Evolutionary conservation across 2,329 filamentous ascomycete species (phyloP).

Genomic region (Penicillium verrucosum): DNA sequence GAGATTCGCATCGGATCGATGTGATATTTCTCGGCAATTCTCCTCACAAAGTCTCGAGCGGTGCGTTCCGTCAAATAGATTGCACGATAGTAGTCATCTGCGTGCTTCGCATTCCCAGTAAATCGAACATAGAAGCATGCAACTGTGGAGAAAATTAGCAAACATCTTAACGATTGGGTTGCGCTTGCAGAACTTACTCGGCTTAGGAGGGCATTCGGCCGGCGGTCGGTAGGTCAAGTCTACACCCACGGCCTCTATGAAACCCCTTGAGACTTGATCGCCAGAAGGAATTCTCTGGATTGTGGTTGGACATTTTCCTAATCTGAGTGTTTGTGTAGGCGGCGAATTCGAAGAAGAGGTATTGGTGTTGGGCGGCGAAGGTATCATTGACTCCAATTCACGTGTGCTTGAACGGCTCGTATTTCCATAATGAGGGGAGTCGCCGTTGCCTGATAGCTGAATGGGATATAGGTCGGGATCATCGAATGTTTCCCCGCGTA

Average conservation of each 20-base stretch:
- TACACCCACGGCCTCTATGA: conserved; percentile 90
- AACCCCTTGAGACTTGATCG: conserved; percentile 60
- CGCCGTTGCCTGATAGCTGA: conserved; percentile 34
- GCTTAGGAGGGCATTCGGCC: conserved; percentile 65
- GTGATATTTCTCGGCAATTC: conserved; percentile 74
- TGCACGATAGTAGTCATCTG: conserved; percentile 70
- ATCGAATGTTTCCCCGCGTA: conserved; percentile 45
- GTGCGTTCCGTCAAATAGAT: conserved; percentile 80
- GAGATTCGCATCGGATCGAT: conserved; percentile 70
- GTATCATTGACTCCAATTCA: conserved; percentile 34
- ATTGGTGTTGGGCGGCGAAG: conserved; percentile 42
- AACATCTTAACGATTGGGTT: not conserved
- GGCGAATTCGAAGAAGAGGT: conserved; percentile 41
- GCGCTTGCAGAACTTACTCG: conserved; percentile 47
- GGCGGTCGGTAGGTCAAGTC: conserved; percentile 81
- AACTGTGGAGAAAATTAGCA: conserved; percentile 50
- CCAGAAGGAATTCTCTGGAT: conserved; percentile 27
- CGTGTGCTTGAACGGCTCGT: conserved; percentile 29
- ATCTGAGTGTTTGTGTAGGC: conserved; percentile 19
- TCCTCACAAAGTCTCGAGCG: conserved; percentile 67
- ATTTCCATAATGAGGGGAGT: conserved; percentile 30
- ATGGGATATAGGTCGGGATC: conserved; percentile 47
- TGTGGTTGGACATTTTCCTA: conserved; percentile 29
- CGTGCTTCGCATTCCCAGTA: conserved; percentile 49
- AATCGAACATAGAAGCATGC: conserved; percentile 83